A percentile compares a stretch with the other conserved stretches of the same genome.
These are phyloP conservation scores for Rhodotorula sp. DNA, from an alignment of 1,284 basidiomycete species.

Conservation along the genomic window DNA sequence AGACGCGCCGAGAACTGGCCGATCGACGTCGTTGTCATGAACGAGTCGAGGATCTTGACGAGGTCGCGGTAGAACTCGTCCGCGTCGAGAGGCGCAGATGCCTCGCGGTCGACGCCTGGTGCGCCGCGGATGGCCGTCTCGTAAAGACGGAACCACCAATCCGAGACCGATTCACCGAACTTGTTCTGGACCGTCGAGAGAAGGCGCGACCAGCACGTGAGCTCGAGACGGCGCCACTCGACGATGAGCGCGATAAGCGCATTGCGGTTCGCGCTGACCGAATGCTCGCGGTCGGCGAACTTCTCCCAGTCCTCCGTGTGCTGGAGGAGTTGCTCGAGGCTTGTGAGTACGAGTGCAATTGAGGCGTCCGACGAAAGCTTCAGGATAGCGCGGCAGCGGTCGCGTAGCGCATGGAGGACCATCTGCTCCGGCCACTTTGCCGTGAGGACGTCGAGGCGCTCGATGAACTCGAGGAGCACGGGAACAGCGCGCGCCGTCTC, in stretches of 20 bases:
- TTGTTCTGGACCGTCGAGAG: slow-evolving; percentile 68
- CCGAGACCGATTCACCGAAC: slow-evolving; percentile 66
- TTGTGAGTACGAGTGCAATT: slow-evolving; percentile 78
- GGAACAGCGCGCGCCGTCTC: slow-evolving; percentile 66
- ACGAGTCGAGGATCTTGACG: slow-evolving; percentile 78
- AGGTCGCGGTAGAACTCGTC: slow-evolving; percentile 66
- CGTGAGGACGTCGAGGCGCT: slow-evolving; percentile 63
- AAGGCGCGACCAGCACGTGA: slow-evolving; percentile 81
- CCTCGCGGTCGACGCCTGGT: slow-evolving; percentile 43
- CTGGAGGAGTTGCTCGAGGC: slow-evolving; percentile 79
- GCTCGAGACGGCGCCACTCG: slow-evolving; percentile 85
- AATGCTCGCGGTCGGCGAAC: slow-evolving; percentile 84
- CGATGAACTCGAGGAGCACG: slow-evolving; percentile 60
- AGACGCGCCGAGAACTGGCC: slow-evolving; percentile 80
- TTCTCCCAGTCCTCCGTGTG: slow-evolving; percentile 97
- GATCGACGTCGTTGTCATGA: slow-evolving; percentile 72
- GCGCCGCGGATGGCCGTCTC: slow-evolving; percentile 72
- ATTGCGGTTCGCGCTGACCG: slow-evolving; percentile 68
- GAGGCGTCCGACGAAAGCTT: slow-evolving; percentile 68
- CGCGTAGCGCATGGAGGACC: slow-evolving; percentile 79
- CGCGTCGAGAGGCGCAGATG: background rate
- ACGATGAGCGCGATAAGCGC: slow-evolving; percentile 75
- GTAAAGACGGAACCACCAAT: slow-evolving; percentile 93
- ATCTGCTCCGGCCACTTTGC: slow-evolving; percentile 95
- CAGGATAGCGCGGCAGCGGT: slow-evolving; percentile 72